Evolutionary conservation across 2,329 filamentous ascomycete genomes (phyloP).

Genomic region (Coniochaeta sp.): DNA sequence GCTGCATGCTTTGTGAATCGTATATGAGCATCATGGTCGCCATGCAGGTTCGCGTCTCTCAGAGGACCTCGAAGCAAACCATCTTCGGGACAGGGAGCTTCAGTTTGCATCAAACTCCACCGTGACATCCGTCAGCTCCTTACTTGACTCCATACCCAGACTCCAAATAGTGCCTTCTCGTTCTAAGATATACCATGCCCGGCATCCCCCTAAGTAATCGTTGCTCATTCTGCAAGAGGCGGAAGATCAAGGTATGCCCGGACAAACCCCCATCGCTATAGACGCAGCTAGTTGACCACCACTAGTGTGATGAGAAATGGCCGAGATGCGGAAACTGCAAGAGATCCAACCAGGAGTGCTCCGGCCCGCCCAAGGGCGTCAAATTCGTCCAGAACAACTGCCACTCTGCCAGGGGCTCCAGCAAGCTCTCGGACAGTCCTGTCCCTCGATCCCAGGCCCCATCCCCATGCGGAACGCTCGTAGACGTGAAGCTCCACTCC

Average conservation of each 20-base stretch:
- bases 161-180: not conserved
- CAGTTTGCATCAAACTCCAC: not conserved
- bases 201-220: not conserved
- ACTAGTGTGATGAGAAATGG: slow-evolving; percentile 1
- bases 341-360: slow-evolving; percentile 1
- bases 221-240: not conserved
- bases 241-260: slow-evolving; percentile 2
- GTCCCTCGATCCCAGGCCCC: not conserved
- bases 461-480: not conserved
- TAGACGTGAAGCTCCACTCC: not conserved
- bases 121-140: not conserved
- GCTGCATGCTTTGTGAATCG: not conserved
- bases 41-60: not conserved
- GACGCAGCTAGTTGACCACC: not conserved
- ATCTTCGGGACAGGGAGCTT: not conserved
- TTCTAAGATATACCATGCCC: not conserved
- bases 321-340: slow-evolving; percentile 2
- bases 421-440: not conserved
- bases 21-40: not conserved
- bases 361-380: not conserved
- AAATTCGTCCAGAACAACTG: slow-evolving; percentile 3
- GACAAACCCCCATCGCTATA: not conserved
- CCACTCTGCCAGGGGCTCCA: not conserved
- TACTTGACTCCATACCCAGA: not conserved
- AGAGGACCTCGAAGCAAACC: not conserved